phyloP scores from a whole-genome alignment of 163 green algal species.

The Chlorella variabilis region DNA sequence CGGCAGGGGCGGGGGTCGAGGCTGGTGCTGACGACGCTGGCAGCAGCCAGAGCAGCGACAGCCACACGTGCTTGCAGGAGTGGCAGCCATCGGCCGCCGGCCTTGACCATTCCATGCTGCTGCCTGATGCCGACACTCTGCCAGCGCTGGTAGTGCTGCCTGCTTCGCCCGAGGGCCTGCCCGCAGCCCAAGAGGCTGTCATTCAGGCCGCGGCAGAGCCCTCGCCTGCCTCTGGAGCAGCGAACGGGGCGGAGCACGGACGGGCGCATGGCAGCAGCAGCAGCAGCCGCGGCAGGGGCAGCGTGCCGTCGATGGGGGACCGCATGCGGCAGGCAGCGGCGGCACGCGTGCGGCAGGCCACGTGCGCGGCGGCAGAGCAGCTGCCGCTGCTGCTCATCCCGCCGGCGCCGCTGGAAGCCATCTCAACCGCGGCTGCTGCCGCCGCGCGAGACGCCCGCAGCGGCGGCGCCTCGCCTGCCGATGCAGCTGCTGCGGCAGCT shows the following conservation, averaged over 20 bases:
- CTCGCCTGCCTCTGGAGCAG: neutral
- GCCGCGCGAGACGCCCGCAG: no score
- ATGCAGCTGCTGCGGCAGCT: conserved; percentile 4
- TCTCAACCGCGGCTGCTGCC: neutral
- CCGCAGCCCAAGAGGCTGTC: neutral
- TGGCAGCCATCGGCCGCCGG: neutral
- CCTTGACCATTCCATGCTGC: neutral
- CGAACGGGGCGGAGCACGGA: neutral
- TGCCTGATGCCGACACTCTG: neutral
- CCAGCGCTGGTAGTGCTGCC: neutral
- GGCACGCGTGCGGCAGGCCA: neutral
- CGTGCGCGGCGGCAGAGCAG: neutral
- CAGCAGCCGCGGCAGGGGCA: neutral
- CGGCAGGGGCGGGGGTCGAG: neutral
- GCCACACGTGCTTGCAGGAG: neutral
- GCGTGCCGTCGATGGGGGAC: conserved; percentile 1
- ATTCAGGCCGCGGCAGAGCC: neutral
- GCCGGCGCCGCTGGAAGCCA: neutral
- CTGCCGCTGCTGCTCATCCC: conserved; percentile 26
- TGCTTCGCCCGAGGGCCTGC: neutral
- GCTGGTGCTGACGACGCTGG: no score
- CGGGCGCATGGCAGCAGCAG: neutral
- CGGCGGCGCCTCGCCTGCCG: no score
- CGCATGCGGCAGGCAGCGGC: conserved; percentile 20
- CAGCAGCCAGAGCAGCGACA: neutral